phyloP scores from a whole-genome alignment of 192 early-diverging fungal genomes.

The Dispira parvispora region DNA sequence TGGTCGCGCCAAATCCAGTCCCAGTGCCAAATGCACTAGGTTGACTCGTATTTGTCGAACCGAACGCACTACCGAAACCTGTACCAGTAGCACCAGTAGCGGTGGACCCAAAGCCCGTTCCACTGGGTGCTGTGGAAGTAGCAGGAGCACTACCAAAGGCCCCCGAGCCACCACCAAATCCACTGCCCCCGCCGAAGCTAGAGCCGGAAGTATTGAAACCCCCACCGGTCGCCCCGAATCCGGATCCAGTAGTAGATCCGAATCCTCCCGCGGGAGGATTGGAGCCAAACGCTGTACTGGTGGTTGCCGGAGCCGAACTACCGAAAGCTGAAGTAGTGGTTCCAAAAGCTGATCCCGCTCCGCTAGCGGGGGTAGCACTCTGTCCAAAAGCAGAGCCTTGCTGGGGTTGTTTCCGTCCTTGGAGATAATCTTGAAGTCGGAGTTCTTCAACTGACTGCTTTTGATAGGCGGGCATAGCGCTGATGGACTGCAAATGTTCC shows the following conservation, averaged over 20 bases:
- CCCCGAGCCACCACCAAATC: slow-evolving; percentile 17
- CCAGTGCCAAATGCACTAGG: slow-evolving; percentile 20
- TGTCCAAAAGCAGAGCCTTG: slow-evolving; percentile 21
- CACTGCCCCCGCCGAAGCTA: slow-evolving; percentile 12
- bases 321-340: slow-evolving; percentile 9
- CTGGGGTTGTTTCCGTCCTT: slow-evolving; percentile 31
- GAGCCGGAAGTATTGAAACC: slow-evolving; percentile 12
- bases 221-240: slow-evolving; percentile 13
- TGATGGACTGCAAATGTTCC: slow-evolving; percentile 48
- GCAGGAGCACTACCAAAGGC: slow-evolving; percentile 14
- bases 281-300: slow-evolving; percentile 22
- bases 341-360: slow-evolving; percentile 11
- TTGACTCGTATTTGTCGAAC: slow-evolving; percentile 13
- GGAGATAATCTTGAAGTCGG: slow-evolving; percentile 70
- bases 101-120: slow-evolving; percentile 23
- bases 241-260: slow-evolving; percentile 14
- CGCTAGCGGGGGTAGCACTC: slow-evolving; percentile 10
- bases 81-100: neutral
- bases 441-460: slow-evolving; percentile 82
- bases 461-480: slow-evolving; percentile 74
- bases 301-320: slow-evolving; percentile 11
- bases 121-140: slow-evolving; percentile 14
- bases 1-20: slow-evolving; percentile 22
- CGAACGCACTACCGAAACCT: slow-evolving; percentile 17
- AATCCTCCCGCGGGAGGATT: slow-evolving; percentile 20